Conservation (phyloP, 2,329 filamentous ascomycete genomes). For the Penicillium italicum region DNA sequence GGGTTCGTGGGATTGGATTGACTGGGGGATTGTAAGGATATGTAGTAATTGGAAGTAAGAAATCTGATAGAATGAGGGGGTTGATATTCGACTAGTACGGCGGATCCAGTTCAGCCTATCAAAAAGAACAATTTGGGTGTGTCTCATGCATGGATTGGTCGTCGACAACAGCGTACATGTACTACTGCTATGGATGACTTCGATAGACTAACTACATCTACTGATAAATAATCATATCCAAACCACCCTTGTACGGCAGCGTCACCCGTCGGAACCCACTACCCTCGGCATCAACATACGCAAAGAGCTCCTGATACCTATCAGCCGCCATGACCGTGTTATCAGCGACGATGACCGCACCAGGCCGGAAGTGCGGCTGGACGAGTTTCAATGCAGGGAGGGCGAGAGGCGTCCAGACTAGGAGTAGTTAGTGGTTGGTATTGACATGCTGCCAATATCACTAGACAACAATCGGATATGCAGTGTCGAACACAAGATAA, state of each 20-base stretch:
- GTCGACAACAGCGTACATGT: not conserved
- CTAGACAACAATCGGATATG: not conserved
- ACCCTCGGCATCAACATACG: slow-evolving; percentile 14
- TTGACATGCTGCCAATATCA: not conserved
- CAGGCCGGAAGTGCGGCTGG: slow-evolving; percentile 13
- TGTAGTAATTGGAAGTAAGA: not conserved
- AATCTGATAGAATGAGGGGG: not conserved
- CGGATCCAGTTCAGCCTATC: not conserved
- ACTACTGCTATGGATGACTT: not conserved
- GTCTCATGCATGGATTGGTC: not conserved
- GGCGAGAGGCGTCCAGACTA: slow-evolving; percentile 56
- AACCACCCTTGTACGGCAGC: slow-evolving; percentile 16
- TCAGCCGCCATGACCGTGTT: slow-evolving; percentile 14
- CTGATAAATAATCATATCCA: slow-evolving; percentile 23
- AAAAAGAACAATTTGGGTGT: not conserved
- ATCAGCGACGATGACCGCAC: slow-evolving; percentile 18
- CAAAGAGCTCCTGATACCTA: slow-evolving; percentile 17
- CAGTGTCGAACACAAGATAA: not conserved
- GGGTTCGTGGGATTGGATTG: not conserved
- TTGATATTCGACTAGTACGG: not conserved
- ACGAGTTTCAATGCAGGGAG: slow-evolving; percentile 39
- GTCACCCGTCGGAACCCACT: slow-evolving; percentile 19
- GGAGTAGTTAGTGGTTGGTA: not conserved
- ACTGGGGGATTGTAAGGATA: not conserved
- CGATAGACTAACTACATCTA: not conserved